phyloP scores from a whole-genome alignment of 2,329 filamentous ascomycete species.

The Xylariaceae sp. region DNA sequence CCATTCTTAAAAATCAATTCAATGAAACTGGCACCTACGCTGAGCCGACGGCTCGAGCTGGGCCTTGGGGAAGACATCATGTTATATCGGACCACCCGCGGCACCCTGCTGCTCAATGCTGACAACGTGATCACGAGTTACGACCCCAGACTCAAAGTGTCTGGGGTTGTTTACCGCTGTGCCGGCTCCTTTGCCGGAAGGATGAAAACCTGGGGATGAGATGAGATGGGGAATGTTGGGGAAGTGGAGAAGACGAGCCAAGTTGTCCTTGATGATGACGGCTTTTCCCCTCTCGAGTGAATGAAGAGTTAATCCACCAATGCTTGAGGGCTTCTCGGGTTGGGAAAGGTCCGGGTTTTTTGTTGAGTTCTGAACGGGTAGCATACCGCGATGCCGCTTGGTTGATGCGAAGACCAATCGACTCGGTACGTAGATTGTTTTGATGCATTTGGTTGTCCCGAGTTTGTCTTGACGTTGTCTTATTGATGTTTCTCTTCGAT shows the following conservation, averaged over 20 bases:
- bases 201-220: not conserved
- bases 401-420: no score
- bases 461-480: no score
- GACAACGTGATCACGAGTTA: not conserved
- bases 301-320: slow-evolving; percentile 17
- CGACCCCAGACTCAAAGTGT: slow-evolving; percentile 1
- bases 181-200: not conserved
- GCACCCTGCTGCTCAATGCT: not conserved
- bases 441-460: no score
- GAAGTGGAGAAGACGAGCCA: slow-evolving; percentile 8
- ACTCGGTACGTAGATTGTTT: no score
- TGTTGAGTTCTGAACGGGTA: not conserved
- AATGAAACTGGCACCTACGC: not conserved
- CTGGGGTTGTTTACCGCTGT: not conserved
- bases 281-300: no score
- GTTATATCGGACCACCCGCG: slow-evolving; percentile 11
- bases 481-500: no score
- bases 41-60: not conserved
- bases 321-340: not conserved
- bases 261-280: not conserved
- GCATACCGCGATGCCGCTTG: no score
- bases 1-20: slow-evolving; percentile 18
- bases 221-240: slow-evolving; percentile 10
- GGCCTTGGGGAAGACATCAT: slow-evolving; percentile 1
- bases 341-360: not conserved